Conservation (phyloP, 208 protist genomes). For the Blastocrithidia nonstop region DNA sequence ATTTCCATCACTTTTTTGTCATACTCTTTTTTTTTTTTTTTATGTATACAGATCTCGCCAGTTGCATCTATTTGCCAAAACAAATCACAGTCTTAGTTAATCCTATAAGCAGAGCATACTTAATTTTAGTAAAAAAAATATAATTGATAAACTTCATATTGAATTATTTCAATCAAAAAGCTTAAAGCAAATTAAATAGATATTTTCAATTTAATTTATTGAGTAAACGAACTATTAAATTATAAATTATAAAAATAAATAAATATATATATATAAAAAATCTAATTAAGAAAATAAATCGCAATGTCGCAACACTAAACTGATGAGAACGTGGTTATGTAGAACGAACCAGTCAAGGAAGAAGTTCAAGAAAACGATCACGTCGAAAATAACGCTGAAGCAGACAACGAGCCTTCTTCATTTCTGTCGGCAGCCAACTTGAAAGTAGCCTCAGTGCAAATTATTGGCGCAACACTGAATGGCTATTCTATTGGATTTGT, state of each 20-base stretch:
- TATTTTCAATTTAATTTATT: too few relatives aligned
- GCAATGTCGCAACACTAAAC: conserved; percentile 2
- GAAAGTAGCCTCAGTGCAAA: conserved; percentile 28
- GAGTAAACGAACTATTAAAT: too few relatives aligned
- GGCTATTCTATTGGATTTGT: conserved; percentile 70
- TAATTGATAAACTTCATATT: too few relatives aligned
- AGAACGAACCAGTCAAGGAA: not conserved
- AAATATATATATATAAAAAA: not conserved
- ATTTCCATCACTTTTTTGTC: conserved; percentile 2
- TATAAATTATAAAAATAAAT: too few relatives aligned
- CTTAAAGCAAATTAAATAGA: too few relatives aligned
- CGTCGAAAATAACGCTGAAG: conserved; percentile 1
- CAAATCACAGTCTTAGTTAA: conserved; percentile 4
- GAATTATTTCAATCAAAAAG: too few relatives aligned
- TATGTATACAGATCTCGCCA: not conserved
- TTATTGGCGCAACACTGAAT: conserved; percentile 28
- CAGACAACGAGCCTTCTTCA: conserved; percentile 1
- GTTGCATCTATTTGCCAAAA: conserved; percentile 1
- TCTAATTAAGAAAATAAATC: not conserved
- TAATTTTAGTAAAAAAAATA: too few relatives aligned
- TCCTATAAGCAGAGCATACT: too few relatives aligned
- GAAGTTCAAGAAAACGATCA: not conserved
- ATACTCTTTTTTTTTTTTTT: conserved; percentile 2
- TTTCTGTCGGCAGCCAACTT: conserved; percentile 34
- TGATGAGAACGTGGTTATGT: conserved; percentile 1